These are phyloP conservation scores for Tillandsia fasciculata DNA, from an alignment of 176 grass and related monocot species.

Conservation along the genomic window DNA sequence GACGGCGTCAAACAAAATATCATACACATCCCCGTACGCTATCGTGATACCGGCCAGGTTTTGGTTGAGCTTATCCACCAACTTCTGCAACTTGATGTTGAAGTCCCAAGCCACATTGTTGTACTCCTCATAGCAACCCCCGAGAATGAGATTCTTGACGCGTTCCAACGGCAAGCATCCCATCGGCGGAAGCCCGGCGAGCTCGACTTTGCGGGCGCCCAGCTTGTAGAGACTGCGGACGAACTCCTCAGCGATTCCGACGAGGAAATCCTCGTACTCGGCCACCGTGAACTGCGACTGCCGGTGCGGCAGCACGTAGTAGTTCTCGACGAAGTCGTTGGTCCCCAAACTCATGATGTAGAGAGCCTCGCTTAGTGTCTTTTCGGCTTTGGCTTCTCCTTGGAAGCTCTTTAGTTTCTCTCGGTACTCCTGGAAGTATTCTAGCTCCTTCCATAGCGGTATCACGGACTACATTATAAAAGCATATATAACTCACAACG, in stretches of 20 bases:
- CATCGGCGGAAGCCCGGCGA: slow-evolving; percentile 37
- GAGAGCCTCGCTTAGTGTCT: slow-evolving; percentile 34
- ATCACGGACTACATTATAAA: slow-evolving; percentile 32
- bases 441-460: slow-evolving; percentile 38
- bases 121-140: slow-evolving; percentile 39
- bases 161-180: slow-evolving; percentile 37
- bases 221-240: slow-evolving; percentile 21
- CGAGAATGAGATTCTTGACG: slow-evolving; percentile 14
- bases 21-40: slow-evolving; percentile 27
- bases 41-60: slow-evolving; percentile 23
- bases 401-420: slow-evolving; percentile 13
- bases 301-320: slow-evolving; percentile 19
- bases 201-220: slow-evolving; percentile 41
- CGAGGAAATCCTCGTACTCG: slow-evolving; percentile 37
- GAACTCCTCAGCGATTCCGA: slow-evolving; percentile 22
- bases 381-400: slow-evolving; percentile 14
- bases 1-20: slow-evolving; percentile 6
- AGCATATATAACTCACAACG: too few relatives aligned
- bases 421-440: slow-evolving; percentile 50
- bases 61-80: slow-evolving; percentile 16
- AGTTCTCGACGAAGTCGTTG: slow-evolving; percentile 61
- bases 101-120: slow-evolving; percentile 30
- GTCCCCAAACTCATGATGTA: slow-evolving; percentile 56
- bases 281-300: slow-evolving; percentile 16
- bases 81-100: slow-evolving; percentile 23